These are phyloP conservation scores for Xylaria bambusicola DNA, from an alignment of 495 filamentous ascomycete species.

Conservation along the genomic window DNA sequence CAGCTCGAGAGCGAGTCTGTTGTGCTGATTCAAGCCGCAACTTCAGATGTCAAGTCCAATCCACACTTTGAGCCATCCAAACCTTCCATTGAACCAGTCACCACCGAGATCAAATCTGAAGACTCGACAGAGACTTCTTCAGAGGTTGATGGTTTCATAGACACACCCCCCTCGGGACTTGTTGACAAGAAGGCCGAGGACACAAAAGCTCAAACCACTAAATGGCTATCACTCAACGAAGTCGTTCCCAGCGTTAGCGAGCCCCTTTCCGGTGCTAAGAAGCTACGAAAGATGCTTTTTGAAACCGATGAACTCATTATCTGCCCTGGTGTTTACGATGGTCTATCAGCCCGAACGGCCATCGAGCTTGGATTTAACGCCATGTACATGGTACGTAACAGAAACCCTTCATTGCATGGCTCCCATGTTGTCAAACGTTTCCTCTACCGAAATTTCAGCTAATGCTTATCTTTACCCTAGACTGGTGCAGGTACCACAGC, in stretches of 20 bases:
- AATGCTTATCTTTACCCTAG: slow-evolving; percentile 34
- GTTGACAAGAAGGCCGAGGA: neutral
- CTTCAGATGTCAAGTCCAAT: slow-evolving; percentile 17
- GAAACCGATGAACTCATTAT: slow-evolving; percentile 47
- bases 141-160: slow-evolving; percentile 13
- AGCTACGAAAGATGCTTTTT: slow-evolving; percentile 47
- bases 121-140: slow-evolving; percentile 5
- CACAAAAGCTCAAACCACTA: neutral
- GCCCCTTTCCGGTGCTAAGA: slow-evolving; percentile 45
- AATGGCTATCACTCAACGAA: slow-evolving; percentile 18
- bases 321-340: slow-evolving; percentile 70
- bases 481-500: slow-evolving; percentile 67
- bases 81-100: slow-evolving; percentile 12
- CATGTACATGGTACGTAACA: slow-evolving; percentile 64
- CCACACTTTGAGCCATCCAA: slow-evolving; percentile 23
- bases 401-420: neutral
- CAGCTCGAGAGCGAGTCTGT: slow-evolving; percentile 23
- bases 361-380: slow-evolving; percentile 61
- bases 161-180: neutral
- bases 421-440: neutral
- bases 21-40: slow-evolving; percentile 18
- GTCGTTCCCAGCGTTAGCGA: slow-evolving; percentile 25
- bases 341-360: slow-evolving; percentile 65
- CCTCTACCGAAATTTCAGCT: slow-evolving; percentile 3
- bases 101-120: slow-evolving; percentile 20